Base-by-base conservation (phyloP, 2,329 filamentous ascomycete species). In the Venturiaceae sp. region DNA sequence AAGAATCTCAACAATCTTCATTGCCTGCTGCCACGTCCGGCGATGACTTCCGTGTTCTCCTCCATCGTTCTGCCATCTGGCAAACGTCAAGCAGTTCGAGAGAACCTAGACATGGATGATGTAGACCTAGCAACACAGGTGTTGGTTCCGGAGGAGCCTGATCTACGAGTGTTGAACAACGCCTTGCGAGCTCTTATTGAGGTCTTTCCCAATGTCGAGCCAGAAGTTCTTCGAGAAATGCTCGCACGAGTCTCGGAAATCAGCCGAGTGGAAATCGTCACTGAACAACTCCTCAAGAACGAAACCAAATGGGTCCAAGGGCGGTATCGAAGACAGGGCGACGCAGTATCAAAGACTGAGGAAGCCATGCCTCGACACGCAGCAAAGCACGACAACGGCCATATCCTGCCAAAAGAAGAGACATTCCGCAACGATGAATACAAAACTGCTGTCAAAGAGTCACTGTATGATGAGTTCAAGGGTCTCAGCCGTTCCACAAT, bases 181-280 rank as follows among this genome's bases (percentile, higher is more conserved):
- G 80, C 83, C 64, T 82, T 94, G 62, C 81, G 82, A 61, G 83
- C 80, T 13, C 80, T 94, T 46, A 82, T 84, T 23, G 83, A 83
- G 53, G 79, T 92, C 8, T 94, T 94, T 63, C 89, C 89, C 30
- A 83, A 92, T 70, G 78, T 92, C n/a, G 86, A 90, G 70, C 78
- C 88, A 60, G 87, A 92, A 64, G 88, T 92, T 19, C 90, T 94
- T 67, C 83, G 88, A 47, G 88, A 92, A 74, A 88, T 94, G 81
- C 82, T 94, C 53, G 74, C 79, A 39, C 87, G 78, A 66, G 87
- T 92, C 67, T 86, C 86, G 65, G 83, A 85, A 65, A 87, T 92
- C 70, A 92, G 88, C 62, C 78, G 88, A 63, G 74, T 92, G 26
- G 85, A 88, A 46, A 79, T 94, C 53, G 85, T 92, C 30, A 88